A percentile compares a stretch with the other conserved stretches of the same genome.
These are phyloP conservation scores for Colletotrichum lindemuthianum DNA, from an alignment of 2,329 filamentous ascomycete genomes.

Conservation along the genomic window DNA sequence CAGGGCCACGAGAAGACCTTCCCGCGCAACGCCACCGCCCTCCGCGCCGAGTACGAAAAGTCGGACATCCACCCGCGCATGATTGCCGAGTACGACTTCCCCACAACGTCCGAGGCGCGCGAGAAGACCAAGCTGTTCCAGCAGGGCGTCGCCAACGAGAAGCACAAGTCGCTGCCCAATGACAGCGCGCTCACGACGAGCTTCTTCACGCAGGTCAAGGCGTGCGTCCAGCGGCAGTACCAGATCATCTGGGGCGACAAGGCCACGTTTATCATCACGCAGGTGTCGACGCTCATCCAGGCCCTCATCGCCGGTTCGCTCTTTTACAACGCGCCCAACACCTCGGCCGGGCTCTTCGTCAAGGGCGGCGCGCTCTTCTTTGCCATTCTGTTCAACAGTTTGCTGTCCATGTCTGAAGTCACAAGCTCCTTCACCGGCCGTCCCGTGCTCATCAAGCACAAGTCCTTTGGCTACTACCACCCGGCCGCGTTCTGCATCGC, in stretches of 20 bases:
- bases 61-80: constrained; percentile 61
- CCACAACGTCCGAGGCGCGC: constrained; percentile 58
- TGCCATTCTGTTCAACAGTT: constrained; percentile 68
- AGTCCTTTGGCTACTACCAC: constrained; percentile 66
- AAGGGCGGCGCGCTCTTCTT: constrained; percentile 74
- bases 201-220: constrained; percentile 64
- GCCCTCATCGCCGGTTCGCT: constrained; percentile 73
- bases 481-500: constrained; percentile 69
- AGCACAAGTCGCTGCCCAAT: constrained; percentile 62
- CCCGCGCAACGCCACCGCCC: constrained; percentile 54
- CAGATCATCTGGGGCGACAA: constrained; percentile 74
- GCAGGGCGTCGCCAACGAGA: constrained; percentile 62
- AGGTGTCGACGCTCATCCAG: constrained; percentile 65
- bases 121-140: constrained; percentile 63
- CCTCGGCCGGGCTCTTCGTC: constrained; percentile 69
- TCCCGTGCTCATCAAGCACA: constrained; percentile 68
- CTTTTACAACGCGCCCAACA: constrained; percentile 71
- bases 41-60: constrained; percentile 61
- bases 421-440: constrained; percentile 70
- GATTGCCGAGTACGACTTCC: constrained; percentile 67
- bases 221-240: constrained; percentile 69
- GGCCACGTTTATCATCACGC: constrained; percentile 70
- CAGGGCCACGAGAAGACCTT: constrained; percentile 51
- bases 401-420: constrained; percentile 74
- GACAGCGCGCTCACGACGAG: constrained; percentile 66